Base-by-base conservation (phyloP, 2,329 filamentous ascomycete species). In the Fusarium sp. region DNA sequence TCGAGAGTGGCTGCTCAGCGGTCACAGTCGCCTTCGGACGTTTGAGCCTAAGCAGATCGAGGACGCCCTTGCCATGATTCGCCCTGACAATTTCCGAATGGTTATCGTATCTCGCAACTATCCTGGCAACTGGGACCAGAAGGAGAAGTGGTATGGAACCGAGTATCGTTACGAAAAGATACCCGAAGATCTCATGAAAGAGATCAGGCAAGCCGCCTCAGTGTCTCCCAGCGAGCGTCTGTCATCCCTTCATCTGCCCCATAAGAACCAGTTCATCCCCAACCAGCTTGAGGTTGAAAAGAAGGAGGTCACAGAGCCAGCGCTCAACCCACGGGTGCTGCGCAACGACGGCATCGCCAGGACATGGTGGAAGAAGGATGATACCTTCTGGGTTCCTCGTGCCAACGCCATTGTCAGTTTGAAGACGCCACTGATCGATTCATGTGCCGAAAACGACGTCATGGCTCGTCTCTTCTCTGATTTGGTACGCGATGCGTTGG, bases 291-390 rank as follows among this genome's bases (percentile, higher is more conserved):
- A 98, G 63, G 97, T 99, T 2, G 95, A 98, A 82, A 98, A 97
- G 88, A 97, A 95, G 83, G 94, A 97, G 37, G 89, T 97, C n/a
- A 87, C 91, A 29, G 90, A 94, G 76, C 93, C 95, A 2, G 86
- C 92, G 0, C 88, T 93, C 65, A 87, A 91, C 1, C 97, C 97
- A 0, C 93, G 92, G 70, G 87, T 99, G 27, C 92, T 99, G 72
- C 92, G 95, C 75, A 95, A 97, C 78, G 96, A 98, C 76, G 88
- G 92, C 7, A 86, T 91, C 39, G 92, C 94, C 1, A 92, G 95
- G 31, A 93, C 94, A 4, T 99, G 97, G 97, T 98, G 92, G 87
- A 99, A 99, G 87, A 98, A 98, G 84, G 97, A 99, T 79, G 97
- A 99, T 78, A 95, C 92, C 0, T 99, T 98, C 83, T 98, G 96